Evolutionary conservation across 1,139 yeast species (phyloP), one percentile per base, ranked within the genome.

Genomic region (Pichia sp.): DNA sequence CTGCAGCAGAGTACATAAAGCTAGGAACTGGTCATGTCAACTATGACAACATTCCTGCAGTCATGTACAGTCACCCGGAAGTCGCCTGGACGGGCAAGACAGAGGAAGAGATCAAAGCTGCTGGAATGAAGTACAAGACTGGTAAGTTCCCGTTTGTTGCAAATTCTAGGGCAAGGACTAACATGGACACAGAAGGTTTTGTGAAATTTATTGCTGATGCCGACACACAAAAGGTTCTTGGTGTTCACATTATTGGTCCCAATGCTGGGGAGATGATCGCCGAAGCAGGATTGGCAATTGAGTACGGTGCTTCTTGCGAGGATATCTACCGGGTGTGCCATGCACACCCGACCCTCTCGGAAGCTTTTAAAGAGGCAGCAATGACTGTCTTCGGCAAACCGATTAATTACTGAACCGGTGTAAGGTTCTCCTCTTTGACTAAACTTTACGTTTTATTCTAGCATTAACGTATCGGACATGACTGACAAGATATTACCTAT

Each of bases 191-290:
- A 53, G 99, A 93, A 63, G 99, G 99, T 55, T 87, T 91, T 64
- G 99, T 93, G 67, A 93, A 93, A 79, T 83, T 93, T 70, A 72
- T 95, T 60, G 91, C 96, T 59, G 99, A 95, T 71, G 93, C 96
- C 66, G 96, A 93, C 74, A 91, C 99, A 57, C 96, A 95, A 75
- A 83, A 99, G 70, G 81, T 95, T 43, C 78, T 95, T 63, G 99
- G 99, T 71, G 93, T 88, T 59, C 99, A 95, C 76, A 93, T 95
- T 70, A 85, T 91, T 63, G 99, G 99, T 64, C 87, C 99, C 63
- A 89, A 88, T 68, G 99, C 99, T 55, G 99, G 99, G 74, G 99
- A 95, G 79, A 89, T 95, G 96, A 93, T 95, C 70, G 98, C 96
- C 61, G 99, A 95, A 77, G 98, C 91, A 58, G 96, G 96, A 61